Conservation (phyloP, 768 basidiomycete genomes). For the Boletus insuetus region DNA sequence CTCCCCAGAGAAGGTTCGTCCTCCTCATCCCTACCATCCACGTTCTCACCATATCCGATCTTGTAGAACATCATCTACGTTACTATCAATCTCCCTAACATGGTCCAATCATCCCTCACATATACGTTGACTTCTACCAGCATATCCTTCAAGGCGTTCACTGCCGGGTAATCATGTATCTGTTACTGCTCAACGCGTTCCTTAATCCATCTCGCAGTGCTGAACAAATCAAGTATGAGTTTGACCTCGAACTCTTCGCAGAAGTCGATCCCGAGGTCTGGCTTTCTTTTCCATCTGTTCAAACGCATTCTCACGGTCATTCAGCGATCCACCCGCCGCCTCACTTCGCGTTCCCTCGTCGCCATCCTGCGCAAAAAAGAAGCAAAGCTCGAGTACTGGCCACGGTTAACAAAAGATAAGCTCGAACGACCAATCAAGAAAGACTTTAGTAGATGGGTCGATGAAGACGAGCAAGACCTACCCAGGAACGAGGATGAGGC, state of each 20-base stretch:
- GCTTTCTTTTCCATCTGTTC: neutral
- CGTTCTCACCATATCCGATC: neutral
- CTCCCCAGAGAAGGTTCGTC: slow-evolving; percentile 61
- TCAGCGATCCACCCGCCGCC: slow-evolving; percentile 46
- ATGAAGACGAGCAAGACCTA: slow-evolving; percentile 97
- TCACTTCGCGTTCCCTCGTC: slow-evolving; percentile 61
- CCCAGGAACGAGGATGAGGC: slow-evolving; percentile 60
- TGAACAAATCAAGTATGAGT: slow-evolving; percentile 65
- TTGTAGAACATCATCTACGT: slow-evolving; percentile 80
- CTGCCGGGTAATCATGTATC: slow-evolving; percentile 52
- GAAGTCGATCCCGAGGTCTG: slow-evolving; percentile 75
- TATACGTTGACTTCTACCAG: slow-evolving; percentile 56
- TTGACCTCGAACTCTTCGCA: slow-evolving; percentile 71
- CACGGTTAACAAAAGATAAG: slow-evolving; percentile 88
- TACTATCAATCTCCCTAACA: slow-evolving; percentile 81
- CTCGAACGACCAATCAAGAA: slow-evolving; percentile 81
- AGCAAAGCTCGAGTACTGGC: slow-evolving; percentile 79
- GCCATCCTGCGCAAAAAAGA: slow-evolving; percentile 82
- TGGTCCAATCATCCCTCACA: slow-evolving; percentile 54
- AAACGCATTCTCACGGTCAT: neutral
- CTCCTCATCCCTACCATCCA: slow-evolving; percentile 1
- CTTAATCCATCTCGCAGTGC: slow-evolving; percentile 25
- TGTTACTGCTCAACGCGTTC: neutral
- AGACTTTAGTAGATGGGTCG: slow-evolving; percentile 93
- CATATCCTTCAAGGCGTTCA: slow-evolving; percentile 60